A percentile compares a stretch with the other conserved stretches of the same genome.
Conservation (phyloP, 257 asterid species). For the Fraxinus quadrangulata region DNA sequence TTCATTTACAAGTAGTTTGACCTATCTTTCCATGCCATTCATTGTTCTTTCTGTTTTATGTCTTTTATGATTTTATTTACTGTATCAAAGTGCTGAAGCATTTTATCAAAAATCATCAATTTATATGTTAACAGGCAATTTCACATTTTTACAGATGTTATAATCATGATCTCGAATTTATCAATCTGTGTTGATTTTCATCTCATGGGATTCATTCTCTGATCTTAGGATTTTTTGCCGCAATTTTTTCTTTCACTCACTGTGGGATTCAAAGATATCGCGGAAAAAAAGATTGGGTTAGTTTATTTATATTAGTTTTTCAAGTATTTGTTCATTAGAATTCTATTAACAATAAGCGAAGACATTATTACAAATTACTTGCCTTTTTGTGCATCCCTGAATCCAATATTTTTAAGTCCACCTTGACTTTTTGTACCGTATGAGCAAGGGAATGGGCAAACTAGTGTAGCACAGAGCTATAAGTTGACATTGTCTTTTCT, state of each 20-base stretch:
- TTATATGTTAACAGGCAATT: background rate
- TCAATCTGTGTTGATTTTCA: background rate
- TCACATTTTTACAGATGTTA: background rate
- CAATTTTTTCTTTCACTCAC: constrained; percentile 67
- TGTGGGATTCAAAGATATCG: constrained; percentile 86
- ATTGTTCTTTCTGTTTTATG: background rate
- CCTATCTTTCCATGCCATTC: background rate
- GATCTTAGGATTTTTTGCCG: constrained; percentile 75
- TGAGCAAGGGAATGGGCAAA: background rate
- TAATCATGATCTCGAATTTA: background rate
- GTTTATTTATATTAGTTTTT: constrained; percentile 33
- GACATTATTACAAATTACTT: background rate
- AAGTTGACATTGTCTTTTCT: background rate
- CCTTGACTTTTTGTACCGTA: constrained; percentile 7
- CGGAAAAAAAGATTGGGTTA: constrained; percentile 81
- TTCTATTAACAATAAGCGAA: constrained; percentile 1
- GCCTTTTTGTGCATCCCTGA: background rate
- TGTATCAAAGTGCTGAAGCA: constrained; percentile 1
- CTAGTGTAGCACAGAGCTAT: background rate
- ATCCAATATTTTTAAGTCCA: constrained; percentile 7
- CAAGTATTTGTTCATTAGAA: constrained; percentile 5
- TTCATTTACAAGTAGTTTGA: constrained; percentile 4
- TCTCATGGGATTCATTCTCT: constrained; percentile 17
- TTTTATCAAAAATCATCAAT: background rate
- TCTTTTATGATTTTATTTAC: background rate